These are phyloP conservation scores for Aspergillus ochraceus DNA, from an alignment of 2,329 filamentous ascomycete species.

Conservation along the genomic window DNA sequence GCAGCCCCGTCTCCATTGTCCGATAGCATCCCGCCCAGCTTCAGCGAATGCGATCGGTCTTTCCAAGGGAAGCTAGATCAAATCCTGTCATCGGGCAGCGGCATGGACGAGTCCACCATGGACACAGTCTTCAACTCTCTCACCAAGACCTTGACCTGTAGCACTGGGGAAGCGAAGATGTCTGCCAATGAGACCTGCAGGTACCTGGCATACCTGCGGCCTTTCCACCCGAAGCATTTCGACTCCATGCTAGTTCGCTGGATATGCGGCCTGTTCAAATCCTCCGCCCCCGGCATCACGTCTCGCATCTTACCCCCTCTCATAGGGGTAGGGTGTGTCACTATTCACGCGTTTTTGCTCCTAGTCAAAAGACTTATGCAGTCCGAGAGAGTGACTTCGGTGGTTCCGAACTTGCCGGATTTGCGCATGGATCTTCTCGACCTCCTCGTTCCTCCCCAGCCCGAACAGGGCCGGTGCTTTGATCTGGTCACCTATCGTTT, in stretches of 20 bases:
- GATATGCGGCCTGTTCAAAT: conserved; percentile 40
- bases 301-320: conserved; percentile 39
- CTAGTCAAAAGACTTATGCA: conserved; percentile 34
- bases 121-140: conserved; percentile 44
- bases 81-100: conserved; percentile 44
- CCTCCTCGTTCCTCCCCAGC: conserved; percentile 27
- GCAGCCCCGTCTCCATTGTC: conserved; percentile 51
- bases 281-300: conserved; percentile 33
- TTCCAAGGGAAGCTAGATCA: conserved; percentile 49
- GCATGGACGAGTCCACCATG: conserved; percentile 48
- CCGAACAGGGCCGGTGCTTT: conserved; percentile 15
- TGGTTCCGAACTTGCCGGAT: conserved; percentile 27
- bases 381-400: conserved; percentile 19
- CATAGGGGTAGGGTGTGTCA: conserved; percentile 47
- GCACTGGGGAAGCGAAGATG: conserved; percentile 27
- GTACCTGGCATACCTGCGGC: conserved; percentile 44
- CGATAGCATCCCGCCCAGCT: conserved; percentile 45
- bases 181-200: conserved; percentile 39
- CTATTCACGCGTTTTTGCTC: conserved; percentile 41
- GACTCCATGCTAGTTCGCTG: conserved; percentile 45
- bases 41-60: conserved; percentile 40
- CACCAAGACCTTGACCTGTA: conserved; percentile 37
- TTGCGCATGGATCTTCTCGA: conserved; percentile 34
- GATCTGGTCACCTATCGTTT: conserved; percentile 45
- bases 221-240: conserved; percentile 46